Evolutionary conservation across 257 asterid species (phyloP).

Genomic region (Buddleja alternifolia): DNA sequence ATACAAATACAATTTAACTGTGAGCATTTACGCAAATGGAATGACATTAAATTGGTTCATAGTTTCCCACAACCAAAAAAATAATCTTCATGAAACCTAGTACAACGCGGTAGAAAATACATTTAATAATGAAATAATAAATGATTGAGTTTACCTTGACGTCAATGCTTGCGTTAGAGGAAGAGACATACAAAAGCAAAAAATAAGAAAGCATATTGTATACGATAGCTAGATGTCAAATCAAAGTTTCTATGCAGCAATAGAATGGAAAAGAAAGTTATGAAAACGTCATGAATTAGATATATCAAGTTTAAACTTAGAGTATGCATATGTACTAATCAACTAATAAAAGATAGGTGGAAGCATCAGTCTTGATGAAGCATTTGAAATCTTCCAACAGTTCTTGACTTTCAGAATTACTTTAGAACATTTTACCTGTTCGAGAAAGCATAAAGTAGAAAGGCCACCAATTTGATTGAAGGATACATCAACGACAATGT

Average conservation of each 20-base stretch:
- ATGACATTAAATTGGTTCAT: not conserved
- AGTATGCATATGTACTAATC: not conserved
- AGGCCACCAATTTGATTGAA: constrained; percentile 81
- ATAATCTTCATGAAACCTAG: too few species aligned
- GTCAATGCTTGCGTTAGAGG: too few species aligned
- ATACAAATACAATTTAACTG: constrained; percentile 27
- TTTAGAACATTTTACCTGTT: constrained; percentile 56
- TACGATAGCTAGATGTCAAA: too few species aligned
- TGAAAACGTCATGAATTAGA: constrained; percentile 7
- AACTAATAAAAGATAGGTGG: not conserved
- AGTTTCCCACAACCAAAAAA: too few species aligned
- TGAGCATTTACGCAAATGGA: constrained; percentile 1
- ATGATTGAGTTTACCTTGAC: too few species aligned
- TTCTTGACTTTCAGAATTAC: not conserved
- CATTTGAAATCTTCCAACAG: not conserved
- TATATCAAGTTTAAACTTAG: not conserved
- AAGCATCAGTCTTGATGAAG: constrained; percentile 18
- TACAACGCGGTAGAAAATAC: too few species aligned
- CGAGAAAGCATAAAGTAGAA: constrained; percentile 73
- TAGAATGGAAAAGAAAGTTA: too few species aligned
- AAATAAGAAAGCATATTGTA: not conserved
- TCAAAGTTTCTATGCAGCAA: not conserved
- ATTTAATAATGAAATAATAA: not conserved
- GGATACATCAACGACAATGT: constrained; percentile 70
- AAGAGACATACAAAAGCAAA: not conserved